Evolutionary conservation across 75 land plant species (phyloP), one percentile per base, ranked within the genome.

Genomic region (Selaginella tamariscina): DNA sequence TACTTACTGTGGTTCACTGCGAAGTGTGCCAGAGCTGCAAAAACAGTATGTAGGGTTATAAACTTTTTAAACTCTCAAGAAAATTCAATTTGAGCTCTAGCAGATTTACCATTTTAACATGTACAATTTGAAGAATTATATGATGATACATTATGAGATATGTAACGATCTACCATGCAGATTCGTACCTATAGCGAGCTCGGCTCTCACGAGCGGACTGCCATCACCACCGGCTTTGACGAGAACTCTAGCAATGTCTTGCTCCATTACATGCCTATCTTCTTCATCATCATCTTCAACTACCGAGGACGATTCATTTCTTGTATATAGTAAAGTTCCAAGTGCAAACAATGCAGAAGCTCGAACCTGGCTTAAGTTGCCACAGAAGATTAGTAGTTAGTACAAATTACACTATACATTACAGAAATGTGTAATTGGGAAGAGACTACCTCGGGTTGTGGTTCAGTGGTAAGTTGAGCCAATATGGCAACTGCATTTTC

Each of bases 171-270:
- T n/a, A n/a, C n/a, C n/a, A n/a, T n/a, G n/a, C n/a, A n/a, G n/a
- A n/a, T 26, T 2, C 79, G 68, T 83, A 91, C 96, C 97, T 56
- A 84, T 82, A 56, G 85, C 94, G 74, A 91, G 85, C 68, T 91
- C 97, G 29, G 94, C 89, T 71, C 97, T 76, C 32, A 91, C 97
- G 29, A 88, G 74, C 32, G 97, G 97, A 60, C 89, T 88, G 56
- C 94, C 97, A 73, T 91, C 97, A 56, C 73, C 71, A 44, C 75
- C 74, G 31, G 83, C 87, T 69, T 70, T 77, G 2, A 91, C 54
- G 29, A 88, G 79, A 68, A 73, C 74, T 54, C 74, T 72, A 32
- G 85, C 80, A 32, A 91, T 84, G 63, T 55, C 78, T 59, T 79
- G 71, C 64, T 91, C 94, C 63, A 80, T 78, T 44, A 68, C 80